These are phyloP conservation scores for Apiospora pterosperma DNA, from an alignment of 2,329 filamentous ascomycete species.

Conservation along the genomic window DNA sequence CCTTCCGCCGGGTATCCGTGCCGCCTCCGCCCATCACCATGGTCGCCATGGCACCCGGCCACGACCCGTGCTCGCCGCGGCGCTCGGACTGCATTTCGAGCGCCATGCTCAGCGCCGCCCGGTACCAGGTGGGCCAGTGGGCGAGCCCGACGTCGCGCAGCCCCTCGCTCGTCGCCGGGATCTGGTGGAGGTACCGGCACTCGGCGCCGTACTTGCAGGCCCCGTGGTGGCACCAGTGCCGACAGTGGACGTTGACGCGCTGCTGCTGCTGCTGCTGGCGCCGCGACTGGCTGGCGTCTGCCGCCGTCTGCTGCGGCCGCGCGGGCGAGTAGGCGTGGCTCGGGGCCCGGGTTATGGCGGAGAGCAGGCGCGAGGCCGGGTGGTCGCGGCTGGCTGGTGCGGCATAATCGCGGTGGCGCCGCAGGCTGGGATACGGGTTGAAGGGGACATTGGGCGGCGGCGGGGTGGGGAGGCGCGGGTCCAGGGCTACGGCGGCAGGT, in stretches of 20 bases:
- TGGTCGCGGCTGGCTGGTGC: background rate
- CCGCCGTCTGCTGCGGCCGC: conserved; percentile 10
- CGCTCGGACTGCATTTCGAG: background rate
- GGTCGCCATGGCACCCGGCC: background rate
- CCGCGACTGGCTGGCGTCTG: background rate
- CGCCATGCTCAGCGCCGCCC: conserved; percentile 11
- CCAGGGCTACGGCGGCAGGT: background rate
- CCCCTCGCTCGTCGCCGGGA: conserved; percentile 40
- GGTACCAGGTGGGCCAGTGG: conserved; percentile 42
- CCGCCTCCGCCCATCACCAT: background rate
- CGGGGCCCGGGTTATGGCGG: background rate
- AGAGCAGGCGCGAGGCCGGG: background rate
- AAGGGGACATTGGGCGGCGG: background rate
- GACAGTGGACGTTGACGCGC: conserved; percentile 30
- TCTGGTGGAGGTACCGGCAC: conserved; percentile 44
- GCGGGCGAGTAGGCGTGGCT: background rate
- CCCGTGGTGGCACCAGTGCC: conserved; percentile 46
- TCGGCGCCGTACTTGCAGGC: conserved; percentile 40
- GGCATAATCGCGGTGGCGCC: background rate
- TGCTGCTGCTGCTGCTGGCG: background rate
- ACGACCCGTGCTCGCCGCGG: background rate
- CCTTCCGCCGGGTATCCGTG: background rate
- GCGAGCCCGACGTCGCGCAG: conserved; percentile 39
- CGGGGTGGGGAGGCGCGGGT: background rate
- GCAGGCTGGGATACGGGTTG: background rate